Base-by-base conservation (phyloP, 345 rosid species). In the Syzygium oleosum region DNA sequence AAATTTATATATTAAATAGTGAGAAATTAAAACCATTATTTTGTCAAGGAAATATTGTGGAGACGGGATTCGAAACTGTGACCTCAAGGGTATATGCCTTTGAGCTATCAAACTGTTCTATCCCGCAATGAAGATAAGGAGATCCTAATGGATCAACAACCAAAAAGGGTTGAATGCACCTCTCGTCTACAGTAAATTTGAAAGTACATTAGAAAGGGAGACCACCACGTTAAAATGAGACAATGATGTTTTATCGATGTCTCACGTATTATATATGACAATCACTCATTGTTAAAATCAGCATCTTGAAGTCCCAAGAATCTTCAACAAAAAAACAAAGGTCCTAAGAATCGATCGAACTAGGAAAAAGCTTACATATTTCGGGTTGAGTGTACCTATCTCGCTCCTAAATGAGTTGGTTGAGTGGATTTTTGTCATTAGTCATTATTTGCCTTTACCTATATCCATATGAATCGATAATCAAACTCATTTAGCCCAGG, bases 341-440 rank as follows among this genome's bases (percentile, higher is more conserved):
- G 46, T 43, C 46, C 46, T 43, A 43, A 43, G 22, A 53, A 53
- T 16, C 55, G 55, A 53, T 17, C 14, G 8, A 17, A 53, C 55
- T 6, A 17, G 9, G 3, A 41, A 29, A 65, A 65, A 29, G 21
- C 41, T 65, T 29, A n/a, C 19, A 17, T 65, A 65, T 65, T 65
- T 31, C 1, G 19, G 1, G 11, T 1, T 3, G 3, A 7, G 41
- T 7, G 5, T n/a, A 21, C 11, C 4, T 29, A 29, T 65, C 22
- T 15, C 4, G 11, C 9, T 65, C 38, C 22, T 63, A 15, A 29
- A 31, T 6, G 0, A 21, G 5, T 65, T 3, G 0, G 3, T 65
- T 3, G 0, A 15, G 22, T 31, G 13, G 27, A n/a, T 4, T 58
- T 2, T 58, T 58, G 25, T 25, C n/a, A 27, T 58, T 25, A 1